Conservation (phyloP, 305 asterid species). For the Fraxinus angustifolia region DNA sequence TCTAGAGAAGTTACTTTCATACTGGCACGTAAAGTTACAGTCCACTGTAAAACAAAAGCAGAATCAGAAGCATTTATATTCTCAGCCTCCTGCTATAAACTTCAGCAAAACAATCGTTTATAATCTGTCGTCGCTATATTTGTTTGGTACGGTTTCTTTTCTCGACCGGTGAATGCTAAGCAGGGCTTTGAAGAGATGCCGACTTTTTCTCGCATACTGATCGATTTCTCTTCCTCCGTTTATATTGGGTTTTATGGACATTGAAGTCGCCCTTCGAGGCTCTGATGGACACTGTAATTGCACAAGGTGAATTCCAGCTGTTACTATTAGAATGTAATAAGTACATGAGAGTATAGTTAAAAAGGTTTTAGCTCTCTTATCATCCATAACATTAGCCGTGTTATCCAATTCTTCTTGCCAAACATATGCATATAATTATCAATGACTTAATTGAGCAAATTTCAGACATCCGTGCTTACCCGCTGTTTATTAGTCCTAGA, state of each 20-base stretch:
- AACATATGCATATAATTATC: neutral
- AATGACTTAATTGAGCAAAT: neutral
- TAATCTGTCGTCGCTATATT: conserved; percentile 31
- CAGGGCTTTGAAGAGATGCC: conserved; percentile 56
- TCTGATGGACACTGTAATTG: conserved; percentile 49
- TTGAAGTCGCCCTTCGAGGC: conserved; percentile 42
- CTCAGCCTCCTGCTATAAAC: neutral
- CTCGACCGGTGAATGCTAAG: conserved; percentile 46
- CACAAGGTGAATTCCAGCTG: neutral
- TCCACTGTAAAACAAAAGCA: neutral
- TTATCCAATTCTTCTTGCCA: neutral
- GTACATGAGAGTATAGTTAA: neutral
- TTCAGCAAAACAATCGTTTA: neutral
- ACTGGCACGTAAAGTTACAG: neutral
- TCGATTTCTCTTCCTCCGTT: conserved; percentile 42
- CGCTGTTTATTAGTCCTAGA: conserved; percentile 26
- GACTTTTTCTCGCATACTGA: conserved; percentile 46
- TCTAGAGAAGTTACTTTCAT: neutral
- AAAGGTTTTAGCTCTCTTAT: neutral
- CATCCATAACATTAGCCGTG: neutral
- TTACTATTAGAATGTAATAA: neutral
- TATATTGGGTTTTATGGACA: conserved; percentile 31
- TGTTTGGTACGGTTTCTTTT: conserved; percentile 34
- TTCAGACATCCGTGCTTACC: conserved; percentile 40
- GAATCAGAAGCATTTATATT: neutral